phyloP scores from a whole-genome alignment of 2,329 filamentous ascomycete species.

The Daldinia sp. region DNA sequence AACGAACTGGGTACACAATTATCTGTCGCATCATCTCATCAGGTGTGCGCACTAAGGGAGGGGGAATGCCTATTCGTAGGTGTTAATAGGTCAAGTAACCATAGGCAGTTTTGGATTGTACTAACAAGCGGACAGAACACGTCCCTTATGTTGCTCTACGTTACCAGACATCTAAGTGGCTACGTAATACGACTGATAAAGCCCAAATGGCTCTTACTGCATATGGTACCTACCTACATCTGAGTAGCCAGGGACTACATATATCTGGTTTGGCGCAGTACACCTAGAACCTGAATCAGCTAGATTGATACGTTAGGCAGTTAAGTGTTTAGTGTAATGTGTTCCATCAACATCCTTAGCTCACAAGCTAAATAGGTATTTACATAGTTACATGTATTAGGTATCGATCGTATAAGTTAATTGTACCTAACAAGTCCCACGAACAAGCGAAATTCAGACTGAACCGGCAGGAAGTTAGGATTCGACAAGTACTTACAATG shows the following conservation, averaged over 20 bases:
- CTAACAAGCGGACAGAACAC: not conserved
- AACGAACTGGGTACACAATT: not conserved
- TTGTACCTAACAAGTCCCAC: not conserved
- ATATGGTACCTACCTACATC: not conserved
- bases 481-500: not conserved
- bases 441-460: not conserved
- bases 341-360: conserved; percentile 11
- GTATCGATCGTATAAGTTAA: not conserved
- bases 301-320: conserved; percentile 19
- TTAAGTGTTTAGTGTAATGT: not conserved
- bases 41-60: conserved; percentile 14
- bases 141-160: conserved; percentile 25
- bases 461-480: not conserved
- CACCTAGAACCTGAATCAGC: conserved; percentile 16
- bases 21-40: conserved; percentile 16
- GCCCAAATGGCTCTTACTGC: not conserved
- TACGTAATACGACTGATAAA: conserved; percentile 24
- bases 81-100: conserved; percentile 1
- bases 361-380: conserved; percentile 21
- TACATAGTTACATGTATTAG: not conserved
- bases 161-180: conserved; percentile 25
- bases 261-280: conserved; percentile 12
- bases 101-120: conserved; percentile 11
- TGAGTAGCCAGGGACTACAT: not conserved
- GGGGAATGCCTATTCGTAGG: not conserved